Base-by-base conservation (phyloP, 345 rosid species). In the Moricandia arvensis region DNA sequence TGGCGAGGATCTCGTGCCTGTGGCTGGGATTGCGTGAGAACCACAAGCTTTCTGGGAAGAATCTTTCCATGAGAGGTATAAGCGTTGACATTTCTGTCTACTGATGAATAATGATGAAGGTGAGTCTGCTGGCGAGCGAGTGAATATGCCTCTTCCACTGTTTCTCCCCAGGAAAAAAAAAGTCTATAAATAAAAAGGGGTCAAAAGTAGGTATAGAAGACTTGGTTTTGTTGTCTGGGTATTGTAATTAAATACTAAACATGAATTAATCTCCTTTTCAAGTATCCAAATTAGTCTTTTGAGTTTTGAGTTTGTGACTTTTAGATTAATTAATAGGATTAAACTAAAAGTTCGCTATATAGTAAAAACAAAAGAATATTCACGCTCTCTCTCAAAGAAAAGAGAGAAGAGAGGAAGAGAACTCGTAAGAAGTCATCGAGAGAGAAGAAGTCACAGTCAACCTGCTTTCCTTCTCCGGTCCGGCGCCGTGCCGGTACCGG, bases 41-140 rank as follows among this genome's bases (percentile, higher is more conserved):
- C 34, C 84, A 84, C 66, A 88, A 86, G 88, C 81, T 87, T 64
- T 38, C 80, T 35, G 85, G 79, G 57, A 78, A 87, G 59, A 68
- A 74, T 68, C 15, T 82, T 24, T 67, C 83, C 34, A 63, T 89
- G 82, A 82, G 88, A 81, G 90, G 90, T 63, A 87, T 91, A 54
- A 88, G 81, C 63, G 91, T 91, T 11, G 93, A 85, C 80, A 91
- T 91, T 68, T 93, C 87, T n/a, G 93, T 91, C 63, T 91, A 88
- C 82, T 91, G 80, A 85, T 51, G 80, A 73, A 8, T 64, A 18
- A 37, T 47, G 53, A 59, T 54, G 81, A 38, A n/a, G 9, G 53
- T 67, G 78, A 73, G 81, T 59, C 49, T 64, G 12, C 68, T 71
- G 80, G 73, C 57, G 66, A 57, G 66, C 6, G 59, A 72, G 81